Evolutionary conservation across 495 filamentous ascomycete genomes (phyloP).

Genomic region (Neurospora sp.): DNA sequence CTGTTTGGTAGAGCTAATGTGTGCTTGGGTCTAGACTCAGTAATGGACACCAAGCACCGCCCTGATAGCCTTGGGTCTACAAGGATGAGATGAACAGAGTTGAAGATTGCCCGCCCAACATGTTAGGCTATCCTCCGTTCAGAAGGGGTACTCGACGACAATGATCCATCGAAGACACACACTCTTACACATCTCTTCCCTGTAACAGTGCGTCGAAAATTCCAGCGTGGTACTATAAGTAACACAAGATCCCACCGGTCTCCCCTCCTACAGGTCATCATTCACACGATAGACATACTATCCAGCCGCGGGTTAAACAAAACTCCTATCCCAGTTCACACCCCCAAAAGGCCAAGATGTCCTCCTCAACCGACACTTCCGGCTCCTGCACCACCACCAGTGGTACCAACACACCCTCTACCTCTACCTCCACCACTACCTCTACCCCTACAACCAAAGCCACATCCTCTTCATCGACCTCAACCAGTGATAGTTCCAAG

Average conservation of each 20-base stretch:
- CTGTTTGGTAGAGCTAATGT: not conserved
- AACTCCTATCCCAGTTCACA: too few relatives aligned
- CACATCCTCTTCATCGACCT: not conserved
- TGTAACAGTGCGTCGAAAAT: too few relatives aligned
- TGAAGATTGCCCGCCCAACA: not conserved
- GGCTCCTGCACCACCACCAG: not conserved
- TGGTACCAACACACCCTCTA: not conserved
- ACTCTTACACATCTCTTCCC: too few relatives aligned
- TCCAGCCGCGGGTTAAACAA: too few relatives aligned
- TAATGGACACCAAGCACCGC: not conserved
- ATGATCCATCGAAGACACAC: not conserved
- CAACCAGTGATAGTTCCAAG: not conserved
- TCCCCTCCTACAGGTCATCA: not conserved
- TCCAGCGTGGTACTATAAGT: not conserved
- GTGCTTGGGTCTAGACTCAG: not conserved
- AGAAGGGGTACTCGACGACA: not conserved
- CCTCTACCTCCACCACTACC: not conserved
- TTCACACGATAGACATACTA: too few relatives aligned
- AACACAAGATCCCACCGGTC: not conserved
- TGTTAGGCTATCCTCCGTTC: not conserved
- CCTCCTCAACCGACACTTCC: not conserved
- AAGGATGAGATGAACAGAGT: not conserved
- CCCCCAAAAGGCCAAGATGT: not conserved
- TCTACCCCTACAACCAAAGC: not conserved
- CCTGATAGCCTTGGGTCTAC: not conserved